Conservation (phyloP, 2,329 filamentous ascomycete genomes). For the Diatrype stigma region DNA sequence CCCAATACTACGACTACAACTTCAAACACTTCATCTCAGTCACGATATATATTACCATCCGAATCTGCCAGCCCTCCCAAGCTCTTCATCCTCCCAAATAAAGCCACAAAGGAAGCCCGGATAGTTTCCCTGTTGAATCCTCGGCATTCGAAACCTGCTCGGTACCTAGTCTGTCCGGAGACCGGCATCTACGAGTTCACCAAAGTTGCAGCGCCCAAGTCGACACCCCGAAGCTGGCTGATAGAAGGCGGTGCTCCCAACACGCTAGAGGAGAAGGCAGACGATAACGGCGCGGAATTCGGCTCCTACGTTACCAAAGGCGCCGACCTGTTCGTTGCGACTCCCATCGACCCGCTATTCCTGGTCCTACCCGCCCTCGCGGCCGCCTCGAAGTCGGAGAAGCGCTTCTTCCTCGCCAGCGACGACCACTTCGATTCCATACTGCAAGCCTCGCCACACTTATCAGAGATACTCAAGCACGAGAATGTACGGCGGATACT, state of each 20-base stretch:
- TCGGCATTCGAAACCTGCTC: constrained; percentile 47
- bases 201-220: constrained; percentile 48
- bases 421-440: constrained; percentile 71
- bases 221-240: constrained; percentile 59
- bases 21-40: constrained; percentile 23
- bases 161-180: constrained; percentile 60
- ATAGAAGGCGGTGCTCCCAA: constrained; percentile 34
- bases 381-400: constrained; percentile 41
- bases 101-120: constrained; percentile 48
- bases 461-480: constrained; percentile 53
- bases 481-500: constrained; percentile 46
- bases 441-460: constrained; percentile 49
- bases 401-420: constrained; percentile 62
- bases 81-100: constrained; percentile 59
- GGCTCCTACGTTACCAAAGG: constrained; percentile 51
- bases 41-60: constrained; percentile 38
- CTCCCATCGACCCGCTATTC: constrained; percentile 80
- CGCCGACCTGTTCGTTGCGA: constrained; percentile 78
- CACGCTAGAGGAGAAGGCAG: constrained; percentile 6
- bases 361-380: constrained; percentile 70
- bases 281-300: constrained; percentile 20
- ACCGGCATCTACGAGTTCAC: constrained; percentile 64
- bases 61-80: constrained; percentile 42
- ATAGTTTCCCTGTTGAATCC: constrained; percentile 60
- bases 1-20: constrained; percentile 18